Evolutionary conservation across 495 filamentous ascomycete genomes (phyloP).

Genomic region (Pyrenula aspistea): DNA sequence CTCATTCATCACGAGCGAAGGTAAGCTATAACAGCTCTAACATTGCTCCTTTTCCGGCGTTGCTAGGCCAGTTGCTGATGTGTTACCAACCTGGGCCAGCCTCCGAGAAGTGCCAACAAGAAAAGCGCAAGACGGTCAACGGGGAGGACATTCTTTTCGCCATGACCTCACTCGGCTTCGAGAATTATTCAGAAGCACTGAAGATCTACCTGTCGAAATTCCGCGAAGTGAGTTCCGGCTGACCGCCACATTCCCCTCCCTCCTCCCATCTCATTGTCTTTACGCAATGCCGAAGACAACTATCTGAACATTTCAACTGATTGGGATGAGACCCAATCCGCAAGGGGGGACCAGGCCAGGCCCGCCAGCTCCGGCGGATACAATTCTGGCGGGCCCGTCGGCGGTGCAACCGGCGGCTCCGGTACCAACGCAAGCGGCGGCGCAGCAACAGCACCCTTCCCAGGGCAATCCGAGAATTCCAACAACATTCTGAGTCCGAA

Average conservation of each 20-base stretch:
- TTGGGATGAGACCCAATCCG: conserved; percentile 55
- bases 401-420: conserved; percentile 28
- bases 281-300: conserved; percentile 6
- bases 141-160: conserved; percentile 97
- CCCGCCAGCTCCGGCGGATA: conserved; percentile 57
- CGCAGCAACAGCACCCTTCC: conserved; percentile 26
- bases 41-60: conserved; percentile 6
- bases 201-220: conserved; percentile 98
- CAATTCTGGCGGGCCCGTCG: conserved; percentile 34
- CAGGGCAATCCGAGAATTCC: conserved; percentile 41
- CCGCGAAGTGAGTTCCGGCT: conserved; percentile 66
- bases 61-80: conserved; percentile 8
- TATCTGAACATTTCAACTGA: conserved; percentile 5
- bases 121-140: conserved; percentile 98
- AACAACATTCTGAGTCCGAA: conserved; percentile 49
- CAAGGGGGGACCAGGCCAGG: conserved; percentile 60
- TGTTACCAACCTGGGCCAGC: conserved; percentile 42
- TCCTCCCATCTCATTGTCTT: conserved; percentile 3
- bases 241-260: conserved; percentile 6
- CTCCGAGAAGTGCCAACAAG: conserved; percentile 97
- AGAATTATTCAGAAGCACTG: conserved; percentile 95
- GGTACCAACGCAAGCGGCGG: conserved; percentile 29
- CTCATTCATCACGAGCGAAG: conserved; percentile 98
- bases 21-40: conserved; percentile 30
- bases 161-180: conserved; percentile 97